Evolutionary conservation across 1,139 yeast genomes (phyloP), one percentile per base, ranked within the genome.

Genomic region (Candida gigantensis): DNA sequence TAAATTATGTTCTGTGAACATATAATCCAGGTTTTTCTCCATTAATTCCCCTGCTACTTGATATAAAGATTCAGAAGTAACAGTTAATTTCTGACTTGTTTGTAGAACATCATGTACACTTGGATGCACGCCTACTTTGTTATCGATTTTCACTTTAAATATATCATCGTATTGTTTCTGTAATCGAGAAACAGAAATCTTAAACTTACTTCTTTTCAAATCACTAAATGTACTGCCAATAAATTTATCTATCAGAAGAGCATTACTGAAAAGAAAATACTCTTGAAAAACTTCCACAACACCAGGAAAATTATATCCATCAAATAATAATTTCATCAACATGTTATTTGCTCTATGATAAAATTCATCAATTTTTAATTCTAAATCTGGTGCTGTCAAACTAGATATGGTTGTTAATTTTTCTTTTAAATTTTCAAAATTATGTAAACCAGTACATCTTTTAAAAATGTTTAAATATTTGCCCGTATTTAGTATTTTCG

Each of bases 401-500:
- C 57, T 62, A 9, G 55, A 61, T 28, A 65, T 61, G 2, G 62
- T 62, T 23, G 42, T 47, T 14, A 61, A 51, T 16, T 39, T 38
- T 34, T 68, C 72, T 30, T 58, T 52, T 7, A 66, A 51, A 12
- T 38, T 39, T 11, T 57, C 57, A 32, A 68, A 61, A 37, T 65
- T 58, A 28, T 65, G 63, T 8, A 66, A 42, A 0, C 79, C 79
- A 8, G 68, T 62, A 46, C 87, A 79, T 38, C 71, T 79, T 41
- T 80, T 74, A 39, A 85, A 73, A 4, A 92, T 82, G 48, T 87
- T 86, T 40, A 90, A 63, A 49, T 83, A 83, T 56, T 88, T 89
- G 1, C 99, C 99, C 0, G 97, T 88, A 35, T 81, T 68, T 18
- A 92, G 62, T 1, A 92, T 73, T 53, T 85, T 84, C 34, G 66